Conservation (phyloP, 192 early-diverging fungal genomes). For the Coemansia sp. region DNA sequence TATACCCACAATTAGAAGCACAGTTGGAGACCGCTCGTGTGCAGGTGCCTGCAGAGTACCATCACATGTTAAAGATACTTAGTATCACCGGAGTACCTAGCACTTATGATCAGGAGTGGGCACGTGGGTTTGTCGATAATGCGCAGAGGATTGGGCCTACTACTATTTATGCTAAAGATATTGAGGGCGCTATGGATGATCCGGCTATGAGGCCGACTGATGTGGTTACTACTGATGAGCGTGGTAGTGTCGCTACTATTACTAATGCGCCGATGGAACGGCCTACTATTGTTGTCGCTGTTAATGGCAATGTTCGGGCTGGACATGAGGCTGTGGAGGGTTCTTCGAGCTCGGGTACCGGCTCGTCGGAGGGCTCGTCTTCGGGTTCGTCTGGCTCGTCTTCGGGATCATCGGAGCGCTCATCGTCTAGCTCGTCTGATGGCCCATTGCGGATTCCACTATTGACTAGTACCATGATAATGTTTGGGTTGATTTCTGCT, state of each 20-base stretch:
- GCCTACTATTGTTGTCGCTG: constrained; percentile 42
- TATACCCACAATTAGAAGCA: constrained; percentile 30
- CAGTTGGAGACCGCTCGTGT: constrained; percentile 23
- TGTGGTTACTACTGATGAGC: constrained; percentile 23
- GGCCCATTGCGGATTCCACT: background rate
- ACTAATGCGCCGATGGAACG: constrained; percentile 10
- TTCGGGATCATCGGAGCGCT: background rate
- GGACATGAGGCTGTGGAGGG: background rate
- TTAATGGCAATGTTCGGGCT: constrained; percentile 37
- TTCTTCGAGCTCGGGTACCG: background rate
- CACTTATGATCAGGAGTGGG: constrained; percentile 31
- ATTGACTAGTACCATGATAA: background rate
- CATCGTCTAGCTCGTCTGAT: background rate
- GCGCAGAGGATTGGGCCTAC: constrained; percentile 41
- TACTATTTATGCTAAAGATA: constrained; percentile 29
- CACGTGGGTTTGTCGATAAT: constrained; percentile 24
- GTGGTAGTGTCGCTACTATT: constrained; percentile 27
- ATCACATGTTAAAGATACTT: constrained; percentile 29
- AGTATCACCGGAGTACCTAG: constrained; percentile 31
- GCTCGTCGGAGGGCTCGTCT: background rate
- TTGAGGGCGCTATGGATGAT: constrained; percentile 25
- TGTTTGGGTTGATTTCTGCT: background rate
- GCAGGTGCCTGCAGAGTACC: constrained; percentile 47
- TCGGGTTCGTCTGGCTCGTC: background rate
- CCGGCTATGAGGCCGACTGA: constrained; percentile 21